Evolutionary conservation across 148 eudicot genomes (phyloP).

Genomic region (Silene uniflora): DNA sequence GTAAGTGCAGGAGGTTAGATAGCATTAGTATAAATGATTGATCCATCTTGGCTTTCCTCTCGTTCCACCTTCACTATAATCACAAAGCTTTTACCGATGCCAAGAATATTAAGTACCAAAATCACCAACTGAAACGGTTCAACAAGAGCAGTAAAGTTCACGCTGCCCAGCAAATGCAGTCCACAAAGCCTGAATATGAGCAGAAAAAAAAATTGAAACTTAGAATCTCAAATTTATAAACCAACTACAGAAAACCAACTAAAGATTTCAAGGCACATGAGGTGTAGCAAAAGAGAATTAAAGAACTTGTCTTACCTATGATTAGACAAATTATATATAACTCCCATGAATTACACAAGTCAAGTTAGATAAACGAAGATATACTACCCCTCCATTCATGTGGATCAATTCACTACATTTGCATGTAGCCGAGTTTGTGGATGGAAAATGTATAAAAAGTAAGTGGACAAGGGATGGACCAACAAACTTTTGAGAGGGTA

Average conservation of each 20-base stretch:
- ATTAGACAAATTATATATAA: not conserved
- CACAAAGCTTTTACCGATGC: not conserved
- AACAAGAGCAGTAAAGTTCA: conserved; percentile 7
- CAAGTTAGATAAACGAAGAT: not conserved
- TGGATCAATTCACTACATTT: not conserved
- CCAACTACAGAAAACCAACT: not conserved
- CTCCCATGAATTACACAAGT: not conserved
- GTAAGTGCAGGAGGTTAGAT: conserved; percentile 78
- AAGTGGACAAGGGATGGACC: not conserved
- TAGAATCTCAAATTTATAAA: not conserved
- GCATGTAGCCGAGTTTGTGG: not conserved
- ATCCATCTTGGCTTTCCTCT: conserved; percentile 46
- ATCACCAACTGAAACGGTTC: not conserved
- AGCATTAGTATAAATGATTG: conserved; percentile 68
- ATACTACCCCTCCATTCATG: not conserved
- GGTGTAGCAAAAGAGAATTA: not conserved
- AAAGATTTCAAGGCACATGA: not conserved
- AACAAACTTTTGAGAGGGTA: no score
- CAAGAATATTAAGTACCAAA: not conserved
- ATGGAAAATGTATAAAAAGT: not conserved
- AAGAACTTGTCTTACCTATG: not conserved
- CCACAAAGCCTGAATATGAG: conserved; percentile 17
- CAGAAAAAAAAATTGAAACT: not conserved
- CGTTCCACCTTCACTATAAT: not conserved
- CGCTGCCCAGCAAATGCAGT: not conserved